Percentiles rank a stretch among this genome's conserved stretches.
Evolutionary conservation across 352 stramenopile species (phyloP).

Genomic region (Pythium vanterpoolii): DNA sequence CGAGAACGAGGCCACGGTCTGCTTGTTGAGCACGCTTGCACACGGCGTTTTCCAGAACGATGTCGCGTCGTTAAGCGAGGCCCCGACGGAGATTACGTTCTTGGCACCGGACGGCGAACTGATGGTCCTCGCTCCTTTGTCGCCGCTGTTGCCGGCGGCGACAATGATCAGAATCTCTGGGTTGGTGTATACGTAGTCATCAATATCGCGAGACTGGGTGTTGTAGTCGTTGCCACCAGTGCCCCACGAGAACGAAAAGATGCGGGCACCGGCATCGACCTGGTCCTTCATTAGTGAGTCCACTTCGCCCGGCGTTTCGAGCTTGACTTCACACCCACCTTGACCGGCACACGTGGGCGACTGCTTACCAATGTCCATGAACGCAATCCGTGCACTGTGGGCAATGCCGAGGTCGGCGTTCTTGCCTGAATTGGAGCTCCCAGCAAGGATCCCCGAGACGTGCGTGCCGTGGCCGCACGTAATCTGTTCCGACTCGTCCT

Average conservation of each 20-base stretch:
- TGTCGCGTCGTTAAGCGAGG: conserved; percentile 50
- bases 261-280: conserved; percentile 44
- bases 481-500: conserved; percentile 58
- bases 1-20: conserved; percentile 69
- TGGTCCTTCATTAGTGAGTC: conserved; percentile 55
- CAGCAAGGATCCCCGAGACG: conserved; percentile 76
- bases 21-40: conserved; percentile 50
- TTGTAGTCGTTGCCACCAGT: conserved; percentile 62
- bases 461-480: conserved; percentile 87
- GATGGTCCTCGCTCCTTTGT: conserved; percentile 56
- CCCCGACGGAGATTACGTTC: conserved; percentile 81
- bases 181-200: conserved; percentile 78
- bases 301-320: conserved; percentile 46
- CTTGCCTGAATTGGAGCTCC: conserved; percentile 43
- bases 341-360: conserved; percentile 30
- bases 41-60: conserved; percentile 51
- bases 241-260: conserved; percentile 75
- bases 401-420: conserved; percentile 64
- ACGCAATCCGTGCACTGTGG: conserved; percentile 74
- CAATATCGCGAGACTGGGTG: conserved; percentile 48
- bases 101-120: conserved; percentile 73
- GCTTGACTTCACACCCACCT: conserved; percentile 36
- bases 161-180: conserved; percentile 77
- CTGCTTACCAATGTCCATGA: conserved; percentile 87
- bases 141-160: conserved; percentile 78